A percentile compares a stretch with the other conserved stretches of the same genome.
phyloP scores from a whole-genome alignment of 257 asterid species.

The Echites panduratus region DNA sequence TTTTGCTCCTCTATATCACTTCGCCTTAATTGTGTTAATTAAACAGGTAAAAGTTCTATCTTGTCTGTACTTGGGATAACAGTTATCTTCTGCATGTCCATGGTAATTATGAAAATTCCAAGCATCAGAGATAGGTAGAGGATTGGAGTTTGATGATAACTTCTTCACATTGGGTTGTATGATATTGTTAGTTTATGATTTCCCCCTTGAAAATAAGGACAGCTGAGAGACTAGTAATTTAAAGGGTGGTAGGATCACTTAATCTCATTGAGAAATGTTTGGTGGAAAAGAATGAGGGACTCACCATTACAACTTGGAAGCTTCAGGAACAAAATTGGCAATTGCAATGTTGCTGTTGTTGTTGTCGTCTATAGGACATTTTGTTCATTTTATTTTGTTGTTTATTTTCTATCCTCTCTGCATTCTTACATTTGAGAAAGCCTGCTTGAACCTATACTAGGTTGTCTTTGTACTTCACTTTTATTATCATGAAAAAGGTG shows the following conservation, averaged over 20 bases:
- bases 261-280: not conserved
- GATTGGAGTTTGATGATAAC: not conserved
- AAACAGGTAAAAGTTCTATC: no score
- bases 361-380: not conserved
- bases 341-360: not conserved
- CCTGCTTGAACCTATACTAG: not conserved
- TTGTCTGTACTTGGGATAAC: no score
- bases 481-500: not conserved
- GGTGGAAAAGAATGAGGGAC: not conserved
- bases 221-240: not conserved
- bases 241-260: not conserved
- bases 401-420: not conserved
- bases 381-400: not conserved
- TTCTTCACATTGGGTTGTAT: not conserved
- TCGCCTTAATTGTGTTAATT: no score
- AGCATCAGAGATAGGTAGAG: no score
- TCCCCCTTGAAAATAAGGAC: not conserved
- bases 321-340: not conserved
- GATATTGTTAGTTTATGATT: not conserved
- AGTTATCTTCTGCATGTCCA: no score
- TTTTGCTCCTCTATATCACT: not conserved
- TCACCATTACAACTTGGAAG: not conserved
- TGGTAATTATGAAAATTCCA: no score
- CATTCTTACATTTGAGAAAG: not conserved
- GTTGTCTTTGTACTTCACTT: not conserved